Evolutionary conservation across 2,329 filamentous ascomycete species (phyloP).

Genomic region (Rhinocladiella mackenziei): DNA sequence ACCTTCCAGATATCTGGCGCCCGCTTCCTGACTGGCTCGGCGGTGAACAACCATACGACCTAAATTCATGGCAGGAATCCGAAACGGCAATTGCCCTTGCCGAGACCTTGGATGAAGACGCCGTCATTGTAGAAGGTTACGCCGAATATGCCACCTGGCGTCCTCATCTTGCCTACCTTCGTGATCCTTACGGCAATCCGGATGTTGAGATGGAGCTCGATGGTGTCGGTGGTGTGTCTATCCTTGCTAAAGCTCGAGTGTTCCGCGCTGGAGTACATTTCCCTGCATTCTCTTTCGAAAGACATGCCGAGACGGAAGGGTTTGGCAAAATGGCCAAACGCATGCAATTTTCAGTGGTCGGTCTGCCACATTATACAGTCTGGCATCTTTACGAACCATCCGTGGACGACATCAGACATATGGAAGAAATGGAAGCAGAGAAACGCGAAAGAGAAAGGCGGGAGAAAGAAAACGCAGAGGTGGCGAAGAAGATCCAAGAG

Average conservation of each 20-base stretch:
- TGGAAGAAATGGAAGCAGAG: conserved; percentile 97
- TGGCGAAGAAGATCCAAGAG: conserved; percentile 72
- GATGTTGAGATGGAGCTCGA: conserved; percentile 99
- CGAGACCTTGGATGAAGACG: conserved; percentile 93
- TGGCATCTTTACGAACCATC: conserved; percentile 99
- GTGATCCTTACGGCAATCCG: conserved; percentile 93
- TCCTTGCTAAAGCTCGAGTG: conserved; percentile 90
- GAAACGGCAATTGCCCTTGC: conserved; percentile 91
- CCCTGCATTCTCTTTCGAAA: conserved; percentile 96
- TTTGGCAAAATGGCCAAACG: conserved; percentile 99
- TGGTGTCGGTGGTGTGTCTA: conserved; percentile 86
- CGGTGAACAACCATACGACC: conserved; percentile 94
- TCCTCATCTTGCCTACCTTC: conserved; percentile 91
- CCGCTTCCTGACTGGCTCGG: conserved; percentile 98
- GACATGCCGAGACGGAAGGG: conserved; percentile 95
- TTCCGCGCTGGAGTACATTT: conserved; percentile 96
- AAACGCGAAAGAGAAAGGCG: conserved; percentile 73
- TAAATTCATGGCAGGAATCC: conserved; percentile 99
- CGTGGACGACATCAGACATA: conserved; percentile 92
- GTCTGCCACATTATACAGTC: conserved; percentile 94
- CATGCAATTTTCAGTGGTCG: conserved; percentile 93
- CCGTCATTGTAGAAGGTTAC: conserved; percentile 97
- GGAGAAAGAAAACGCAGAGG: conserved; percentile 68
- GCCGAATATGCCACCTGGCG: conserved; percentile 98
- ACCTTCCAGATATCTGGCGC: conserved; percentile 80